Base-by-base conservation (phyloP, 1,284 basidiomycete genomes). In the Prillingera fragicola region DNA sequence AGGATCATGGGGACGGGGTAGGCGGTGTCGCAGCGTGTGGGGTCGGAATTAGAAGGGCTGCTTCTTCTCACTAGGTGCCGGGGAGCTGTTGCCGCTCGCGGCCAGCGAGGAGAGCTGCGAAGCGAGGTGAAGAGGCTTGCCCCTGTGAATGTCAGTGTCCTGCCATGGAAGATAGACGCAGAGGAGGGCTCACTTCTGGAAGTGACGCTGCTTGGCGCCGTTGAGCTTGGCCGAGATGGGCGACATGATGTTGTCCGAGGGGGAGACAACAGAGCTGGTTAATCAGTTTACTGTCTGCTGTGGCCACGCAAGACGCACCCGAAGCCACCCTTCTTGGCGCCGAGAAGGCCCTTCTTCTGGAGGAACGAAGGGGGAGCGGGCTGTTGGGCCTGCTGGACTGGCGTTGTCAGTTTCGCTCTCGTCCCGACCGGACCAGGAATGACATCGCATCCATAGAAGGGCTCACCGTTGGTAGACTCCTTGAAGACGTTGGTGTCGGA, bases 211-310 rank as follows among this genome's bases (percentile, higher is more conserved):
- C 77, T 83, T 91, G 5, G 84, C 83, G 24, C 84, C 84, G 54
- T 76, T 85, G 50, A 95, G 78, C 71, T 92, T 94, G 72, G 90
- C 84, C 10, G 87, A 84, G 65, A 81, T 81, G 1, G 90, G 90
- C 3, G 88, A 91, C 75, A 94, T 80, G 68, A 94, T 77, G 64
- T 86, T 87, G 68, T 95, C 90, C 9, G 90, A 92, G 7, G 90
- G 90, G 19, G 89, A 92, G 57, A 87, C 75, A 59, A 80, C 88
- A 41, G 77, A 78, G 10, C 60, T 65, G 41, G 23, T 31, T 19
- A 15, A 12, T 18, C 19, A 29, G 8, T n/a, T 10, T 14, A 13
- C 29, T 2, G 29, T 22, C 13, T 27, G 26, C 10, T 9, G 36
- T 19, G 3, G 33, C 8, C 17, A 21, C 4, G 12, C 17, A 10